Base-by-base conservation (phyloP, 225 moss, liverwort and hornwort species). In the Anthoceros angustus region DNA sequence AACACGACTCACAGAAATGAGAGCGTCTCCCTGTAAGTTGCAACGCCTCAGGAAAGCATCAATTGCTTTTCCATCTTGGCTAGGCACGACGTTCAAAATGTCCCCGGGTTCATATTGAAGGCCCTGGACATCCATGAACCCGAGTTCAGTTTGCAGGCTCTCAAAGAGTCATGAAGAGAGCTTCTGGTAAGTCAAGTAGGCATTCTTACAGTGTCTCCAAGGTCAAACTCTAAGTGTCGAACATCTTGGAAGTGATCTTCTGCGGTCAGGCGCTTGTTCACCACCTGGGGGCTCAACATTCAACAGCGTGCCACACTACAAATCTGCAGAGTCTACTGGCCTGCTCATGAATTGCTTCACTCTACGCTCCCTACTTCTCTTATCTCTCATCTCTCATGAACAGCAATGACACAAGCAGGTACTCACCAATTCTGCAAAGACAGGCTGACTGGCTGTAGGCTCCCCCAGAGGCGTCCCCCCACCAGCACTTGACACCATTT, bases 211-310 rank as follows among this genome's bases (percentile, higher is more conserved):
- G 73, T 74, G 72, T 76, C 77, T 72, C 89, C 85, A 42, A 98
- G 64, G 40, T 92, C 87, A 55, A 92, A 82, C 75, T 98, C 89
- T 62, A 98, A 72, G 65, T 98, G 89, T 45, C 92, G 98, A 60
- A 98, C 98, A 73, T 89, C 82, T 73, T 98, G 92, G 63, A 77
- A 82, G 72, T 92, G 84, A 68, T 92, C 92, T 63, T 84, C 84
- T 62, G 77, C 70, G 21, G 98, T 92, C 62, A 89, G 73, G 61
- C 87, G 80, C 64, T 75, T 70, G 72, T 92, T 98, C 41, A 68
- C 75, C 40, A 80, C 67, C 80, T 80, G 67, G 6, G 40, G 25
- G 10, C 5, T 12, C 43, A 66, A 46, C 15, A 62, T 25, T 61
- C 12, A 14, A 24, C 60, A 8, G 12, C 15, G 9, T 5, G 5